These are phyloP conservation scores for Wilcoxina mikolae DNA, from an alignment of 495 filamentous ascomycete genomes.

Conservation along the genomic window DNA sequence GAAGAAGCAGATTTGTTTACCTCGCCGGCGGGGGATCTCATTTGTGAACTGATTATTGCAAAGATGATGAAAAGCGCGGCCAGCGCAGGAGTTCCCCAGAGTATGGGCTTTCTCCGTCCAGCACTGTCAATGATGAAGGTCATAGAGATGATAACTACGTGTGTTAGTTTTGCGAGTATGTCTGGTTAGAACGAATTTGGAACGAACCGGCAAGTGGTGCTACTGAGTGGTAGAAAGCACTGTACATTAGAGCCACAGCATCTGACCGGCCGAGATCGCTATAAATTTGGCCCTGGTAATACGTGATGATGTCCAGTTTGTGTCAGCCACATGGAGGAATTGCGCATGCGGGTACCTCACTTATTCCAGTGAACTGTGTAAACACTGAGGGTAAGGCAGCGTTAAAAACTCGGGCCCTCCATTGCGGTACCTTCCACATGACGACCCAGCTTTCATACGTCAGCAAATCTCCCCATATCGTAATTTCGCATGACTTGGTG, in stretches of 20 bases:
- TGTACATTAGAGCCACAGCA: neutral
- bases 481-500: slow-evolving; percentile 16
- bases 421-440: slow-evolving; percentile 38
- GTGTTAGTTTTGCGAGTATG: no score
- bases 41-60: neutral
- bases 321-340: neutral
- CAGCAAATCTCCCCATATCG: neutral
- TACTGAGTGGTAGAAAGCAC: neutral
- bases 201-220: neutral
- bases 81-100: neutral
- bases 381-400: slow-evolving; percentile 19
- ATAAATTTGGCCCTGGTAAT: slow-evolving; percentile 45
- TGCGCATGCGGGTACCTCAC: slow-evolving; percentile 4
- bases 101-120: neutral
- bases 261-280: slow-evolving; percentile 32
- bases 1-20: neutral
- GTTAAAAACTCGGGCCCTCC: slow-evolving; percentile 35
- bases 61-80: slow-evolving; percentile 3
- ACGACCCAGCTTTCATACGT: slow-evolving; percentile 30
- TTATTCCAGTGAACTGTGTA: slow-evolving; percentile 36
- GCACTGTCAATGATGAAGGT: slow-evolving; percentile 3
- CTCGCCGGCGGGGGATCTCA: neutral
- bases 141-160: neutral
- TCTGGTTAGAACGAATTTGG: no score
- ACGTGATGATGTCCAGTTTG: slow-evolving; percentile 40